Percentiles rank a stretch among this genome's conserved stretches.
These are phyloP conservation scores for Alternaria angustiovoidea DNA, from an alignment of 2,329 filamentous ascomycete species.

Conservation along the genomic window DNA sequence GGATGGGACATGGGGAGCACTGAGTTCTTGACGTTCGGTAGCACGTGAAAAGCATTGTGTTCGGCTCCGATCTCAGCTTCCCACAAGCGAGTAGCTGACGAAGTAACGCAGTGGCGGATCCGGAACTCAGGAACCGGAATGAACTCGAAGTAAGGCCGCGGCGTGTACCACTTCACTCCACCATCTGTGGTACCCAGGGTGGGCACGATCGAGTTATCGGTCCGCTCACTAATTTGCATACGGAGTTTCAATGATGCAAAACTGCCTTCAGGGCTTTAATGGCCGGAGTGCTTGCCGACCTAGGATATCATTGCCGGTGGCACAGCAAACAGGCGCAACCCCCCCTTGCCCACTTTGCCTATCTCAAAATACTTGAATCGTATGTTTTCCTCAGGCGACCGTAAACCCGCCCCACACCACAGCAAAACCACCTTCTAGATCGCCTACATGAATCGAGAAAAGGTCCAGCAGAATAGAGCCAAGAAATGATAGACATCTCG, in stretches of 20 bases:
- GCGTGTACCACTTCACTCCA: constrained; percentile 3
- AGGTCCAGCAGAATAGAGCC: neutral
- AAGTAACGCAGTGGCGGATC: neutral
- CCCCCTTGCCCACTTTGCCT: constrained; percentile 6
- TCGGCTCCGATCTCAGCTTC: constrained; percentile 1
- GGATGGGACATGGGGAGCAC: constrained; percentile 8
- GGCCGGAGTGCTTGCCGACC: constrained; percentile 12
- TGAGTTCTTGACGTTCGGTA: neutral
- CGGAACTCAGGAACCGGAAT: neutral
- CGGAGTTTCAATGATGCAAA: constrained; percentile 3
- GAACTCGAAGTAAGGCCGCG: constrained; percentile 1
- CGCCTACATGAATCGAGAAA: constrained; percentile 13
- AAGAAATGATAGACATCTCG: constrained; percentile 11
- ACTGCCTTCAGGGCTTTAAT: constrained; percentile 1
- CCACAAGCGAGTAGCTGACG: neutral
- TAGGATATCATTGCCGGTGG: constrained; percentile 13
- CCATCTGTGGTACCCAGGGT: constrained; percentile 4
- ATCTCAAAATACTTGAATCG: constrained; percentile 15
- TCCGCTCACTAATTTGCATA: constrained; percentile 5
- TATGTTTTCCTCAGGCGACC: constrained; percentile 20
- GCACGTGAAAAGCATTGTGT: constrained; percentile 8
- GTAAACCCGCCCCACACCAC: constrained; percentile 20
- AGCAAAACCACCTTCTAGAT: constrained; percentile 7
- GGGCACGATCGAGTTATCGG: constrained; percentile 12
- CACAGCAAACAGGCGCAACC: constrained; percentile 10